Evolutionary conservation across 495 filamentous ascomycete genomes (phyloP), one percentile per base, ranked within the genome.

Genomic region (Lentithecium fluviatile): DNA sequence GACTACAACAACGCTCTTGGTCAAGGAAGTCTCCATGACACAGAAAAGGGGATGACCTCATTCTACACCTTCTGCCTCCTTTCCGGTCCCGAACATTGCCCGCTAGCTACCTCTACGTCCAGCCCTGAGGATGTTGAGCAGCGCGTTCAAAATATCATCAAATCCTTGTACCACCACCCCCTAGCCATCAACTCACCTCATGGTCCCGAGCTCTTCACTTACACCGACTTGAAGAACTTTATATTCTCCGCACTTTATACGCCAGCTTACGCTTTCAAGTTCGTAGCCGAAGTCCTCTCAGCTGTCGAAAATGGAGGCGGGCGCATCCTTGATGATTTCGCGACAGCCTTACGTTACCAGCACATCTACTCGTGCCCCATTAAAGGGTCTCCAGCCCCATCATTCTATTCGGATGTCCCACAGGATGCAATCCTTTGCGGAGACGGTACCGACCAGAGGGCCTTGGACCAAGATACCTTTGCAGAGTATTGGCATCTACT

Each of bases 381-480:
- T 34, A 53, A 66, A 47, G 45, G 29, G 56, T 47, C 64, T 20
- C 24, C 36, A 50, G 0, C 29, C 32, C 12, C 50, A 0, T 6
- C 8, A 21, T 19, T 20, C 8, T 21, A 23, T 2, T 20, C 32
- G 4, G 73, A 60, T 60, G 71, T 82, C 60, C 79, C 81, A 0
- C 78, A 72, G 10, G 64, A 76, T 15, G 83, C 84, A 2, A 84
- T 91, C 40, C 70, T 85, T 1, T 91, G 88, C 64, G 73, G 80
- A 0, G 88, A 91, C 69, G 79, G 78, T 0, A 76, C 77, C 25
- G 75, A 74, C 15, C 63, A 82, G 54, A 71, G 71, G 6, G 65
- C 67, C 1, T 62, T 74, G 1, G 78, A 76, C 3, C 55, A 76
- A 0, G 66, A 73, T 1, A 65, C 68, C 1, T 88, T 89, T 51